Evolutionary conservation across 2,329 filamentous ascomycete species (phyloP), one percentile per base, ranked within the genome.

Genomic region (Penicillium polonicum): DNA sequence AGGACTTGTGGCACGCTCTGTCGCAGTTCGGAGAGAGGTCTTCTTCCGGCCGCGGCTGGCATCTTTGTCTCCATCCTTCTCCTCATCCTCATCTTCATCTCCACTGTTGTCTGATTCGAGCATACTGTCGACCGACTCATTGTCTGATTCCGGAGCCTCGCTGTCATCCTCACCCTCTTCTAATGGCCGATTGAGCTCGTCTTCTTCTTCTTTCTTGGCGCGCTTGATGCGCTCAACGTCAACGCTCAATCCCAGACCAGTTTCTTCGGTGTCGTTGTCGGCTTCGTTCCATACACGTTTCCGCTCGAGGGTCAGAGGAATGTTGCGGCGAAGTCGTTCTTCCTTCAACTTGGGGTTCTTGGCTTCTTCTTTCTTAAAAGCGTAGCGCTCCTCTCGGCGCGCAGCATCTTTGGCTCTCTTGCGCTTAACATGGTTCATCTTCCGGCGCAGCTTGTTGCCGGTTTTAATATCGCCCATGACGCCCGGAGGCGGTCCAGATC

Each of bases 231-330:
- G 72, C 67, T 79, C 78, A 38, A 80, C 76, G 64, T 81, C 78
- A 42, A 81, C 76, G 51, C 74, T 79, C 60, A 78, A 51, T 36
- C 78, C 80, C 44, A 82, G 66, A 25, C 76, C 72, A 48, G 67
- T 68, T 54, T 79, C 76, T 39, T 79, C 78, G 17, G 74, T 74
- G 58, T 80, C 79, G 52, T 76, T 76, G 48, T 87, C 87, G 49
- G 85, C 84, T 52, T 92, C 87, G 68, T 97, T 92, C 91, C 91
- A 97, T 33, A 91, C 86, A 72, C 94, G 86, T 80, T 96, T 96
- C 68, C 87, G 85, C 68, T 97, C 92, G 57, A 96, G 83, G 0
- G 91, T 96, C 54, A 85, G 75, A 0, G 94, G 89, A 43, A 92
- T 83, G 77, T 96, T 96, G 65, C 84, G 85, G 59, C 86, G 86